Conservation (phyloP, 2,329 filamentous ascomycete species). For the Harringtonia lauricola region DNA sequence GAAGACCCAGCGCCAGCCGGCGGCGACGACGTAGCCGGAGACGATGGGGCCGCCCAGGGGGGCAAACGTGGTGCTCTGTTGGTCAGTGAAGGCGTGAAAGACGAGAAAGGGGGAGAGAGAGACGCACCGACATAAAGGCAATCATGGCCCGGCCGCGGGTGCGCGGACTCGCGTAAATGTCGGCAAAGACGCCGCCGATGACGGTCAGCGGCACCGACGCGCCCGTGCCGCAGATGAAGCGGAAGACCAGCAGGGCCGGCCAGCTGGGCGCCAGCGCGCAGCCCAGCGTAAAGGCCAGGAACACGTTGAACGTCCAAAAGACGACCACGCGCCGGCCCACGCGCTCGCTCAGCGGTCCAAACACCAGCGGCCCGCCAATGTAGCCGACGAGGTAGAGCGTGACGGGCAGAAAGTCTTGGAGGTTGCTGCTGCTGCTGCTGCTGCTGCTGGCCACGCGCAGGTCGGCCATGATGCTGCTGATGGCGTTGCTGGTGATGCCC, state of each 20-base stretch:
- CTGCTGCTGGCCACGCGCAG: too few relatives aligned
- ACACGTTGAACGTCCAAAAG: conserved; percentile 25
- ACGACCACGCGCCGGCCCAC: conserved; percentile 41
- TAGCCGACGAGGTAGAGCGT: too few relatives aligned
- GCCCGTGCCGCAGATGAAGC: conserved; percentile 50
- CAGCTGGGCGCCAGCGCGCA: conserved; percentile 29
- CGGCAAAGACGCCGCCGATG: conserved; percentile 54
- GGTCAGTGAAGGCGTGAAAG: background rate
- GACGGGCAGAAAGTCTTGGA: too few relatives aligned
- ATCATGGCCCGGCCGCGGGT: conserved; percentile 48
- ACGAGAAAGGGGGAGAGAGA: too few relatives aligned
- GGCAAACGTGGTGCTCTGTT: too few relatives aligned
- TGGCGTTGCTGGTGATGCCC: too few relatives aligned
- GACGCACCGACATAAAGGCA: conserved; percentile 30
- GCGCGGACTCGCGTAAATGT: conserved; percentile 47
- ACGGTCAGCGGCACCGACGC: conserved; percentile 50
- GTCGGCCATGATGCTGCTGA: too few relatives aligned
- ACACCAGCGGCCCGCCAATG: conserved; percentile 29
- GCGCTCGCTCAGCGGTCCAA: conserved; percentile 48
- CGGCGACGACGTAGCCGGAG: conserved; percentile 26
- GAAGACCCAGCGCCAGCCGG: conserved; percentile 39
- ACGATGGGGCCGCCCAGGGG: conserved; percentile 34
- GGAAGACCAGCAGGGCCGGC: conserved; percentile 41
- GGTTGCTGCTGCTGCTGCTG: too few relatives aligned
- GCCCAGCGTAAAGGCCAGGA: conserved; percentile 32